Evolutionary conservation across 305 asterid species (phyloP), one percentile per base, ranked within the genome.

Genomic region (Striga hermonthica): DNA sequence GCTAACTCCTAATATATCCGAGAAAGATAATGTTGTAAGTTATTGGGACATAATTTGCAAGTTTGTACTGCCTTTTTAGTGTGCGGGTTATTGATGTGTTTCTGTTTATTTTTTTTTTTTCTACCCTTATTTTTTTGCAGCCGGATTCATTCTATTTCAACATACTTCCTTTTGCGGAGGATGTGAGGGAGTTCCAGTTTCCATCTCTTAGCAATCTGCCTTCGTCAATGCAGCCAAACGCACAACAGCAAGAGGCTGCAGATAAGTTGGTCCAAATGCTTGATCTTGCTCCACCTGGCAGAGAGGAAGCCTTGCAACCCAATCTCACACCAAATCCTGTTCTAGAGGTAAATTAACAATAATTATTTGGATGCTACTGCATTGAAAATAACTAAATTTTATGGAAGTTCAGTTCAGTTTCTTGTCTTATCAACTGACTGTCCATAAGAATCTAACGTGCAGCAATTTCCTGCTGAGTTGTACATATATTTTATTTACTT

Each of bases 131-230:
- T 65, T 57, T 69, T 37, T 40, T 79, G 72, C 84, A 92, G 98
- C 84, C 95, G 56, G 96, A 90, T 82, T 87, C 97, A 64, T 86
- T 90, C 75, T 93, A 84, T 88, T 93, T 93, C 95, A 93, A 93
- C 43, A 80, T 87, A 52, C 98, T 93, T 74, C 98, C 98, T 50
- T 93, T 93, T 70, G 94, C 98, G 49, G 98, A 93, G 84, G 98
- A 93, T 81, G 91, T 90, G 34, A 73, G 97, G 80, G 98, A 93
- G 83, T 93, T 90, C 67, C 96, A 90, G 38, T 93, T 90, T 74
- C 97, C 98, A 47, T 90, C 97, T 41, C 90, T 93, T 74, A 82
- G 86, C 82, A 90, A 76, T 62, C 77, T 93, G 57, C 97, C 97
- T 28, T 62, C 88, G 38, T 73, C 94, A 52, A 72, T 84, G 94